Evolutionary conservation across 352 stramenopile genomes (phyloP).

Genomic region (Phytophthora quininea): DNA sequence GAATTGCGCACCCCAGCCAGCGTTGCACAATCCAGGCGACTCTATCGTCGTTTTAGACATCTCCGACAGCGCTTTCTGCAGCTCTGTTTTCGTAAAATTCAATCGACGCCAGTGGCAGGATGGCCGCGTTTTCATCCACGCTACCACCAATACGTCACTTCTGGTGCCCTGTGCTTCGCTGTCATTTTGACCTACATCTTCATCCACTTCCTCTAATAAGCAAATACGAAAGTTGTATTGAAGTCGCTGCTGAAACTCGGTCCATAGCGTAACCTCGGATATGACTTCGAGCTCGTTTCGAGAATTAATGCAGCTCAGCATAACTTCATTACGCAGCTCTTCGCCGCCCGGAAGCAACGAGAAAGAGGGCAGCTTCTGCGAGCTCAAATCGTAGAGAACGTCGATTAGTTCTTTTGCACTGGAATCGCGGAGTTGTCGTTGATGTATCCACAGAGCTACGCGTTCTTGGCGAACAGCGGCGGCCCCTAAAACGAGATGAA

Average conservation of each 20-base stretch:
- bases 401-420: not conserved
- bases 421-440: slow-evolving; percentile 6
- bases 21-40: slow-evolving; percentile 1
- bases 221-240: slow-evolving; percentile 54
- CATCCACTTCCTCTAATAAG: slow-evolving; percentile 31
- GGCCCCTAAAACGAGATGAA: slow-evolving; percentile 17
- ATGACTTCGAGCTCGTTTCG: slow-evolving; percentile 39
- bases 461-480: slow-evolving; percentile 44
- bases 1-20: slow-evolving; percentile 3
- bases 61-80: slow-evolving; percentile 17
- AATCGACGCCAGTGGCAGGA: slow-evolving; percentile 32
- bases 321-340: slow-evolving; percentile 41
- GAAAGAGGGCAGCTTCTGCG: slow-evolving; percentile 41
- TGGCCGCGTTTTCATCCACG: slow-evolving; percentile 28
- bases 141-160: not conserved
- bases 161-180: not conserved
- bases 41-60: slow-evolving; percentile 12
- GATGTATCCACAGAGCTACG: slow-evolving; percentile 40
- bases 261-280: slow-evolving; percentile 37
- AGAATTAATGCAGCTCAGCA: slow-evolving; percentile 42
- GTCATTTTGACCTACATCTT: not conserved
- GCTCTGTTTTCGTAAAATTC: slow-evolving; percentile 10
- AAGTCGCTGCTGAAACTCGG: slow-evolving; percentile 37
- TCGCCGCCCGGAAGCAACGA: slow-evolving; percentile 34
- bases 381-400: slow-evolving; percentile 42